Evolutionary conservation across 257 asterid species (phyloP).

Genomic region (Nicotiana undulata): DNA sequence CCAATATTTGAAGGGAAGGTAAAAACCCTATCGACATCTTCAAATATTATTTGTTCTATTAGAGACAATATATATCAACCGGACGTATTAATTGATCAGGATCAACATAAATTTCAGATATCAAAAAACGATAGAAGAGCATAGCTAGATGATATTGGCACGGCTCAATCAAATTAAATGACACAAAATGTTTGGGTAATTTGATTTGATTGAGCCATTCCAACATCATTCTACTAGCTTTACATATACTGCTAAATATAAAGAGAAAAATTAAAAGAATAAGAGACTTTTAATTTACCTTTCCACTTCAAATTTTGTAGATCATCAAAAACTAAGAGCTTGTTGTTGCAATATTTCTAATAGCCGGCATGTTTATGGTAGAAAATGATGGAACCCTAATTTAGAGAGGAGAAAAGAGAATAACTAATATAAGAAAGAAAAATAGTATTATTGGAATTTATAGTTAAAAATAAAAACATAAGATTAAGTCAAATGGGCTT

Average conservation of each 20-base stretch:
- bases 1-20: not conserved
- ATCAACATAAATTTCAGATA: not conserved
- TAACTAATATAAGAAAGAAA: not conserved
- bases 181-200: conserved; percentile 23
- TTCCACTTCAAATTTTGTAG: not conserved
- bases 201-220: conserved; percentile 56
- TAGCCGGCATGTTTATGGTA: not conserved
- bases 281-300: not conserved
- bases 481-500: not conserved
- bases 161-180: conserved; percentile 65
- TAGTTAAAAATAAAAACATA: not conserved
- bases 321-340: not conserved
- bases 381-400: not conserved
- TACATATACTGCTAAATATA: not conserved
- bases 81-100: not conserved
- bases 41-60: not conserved
- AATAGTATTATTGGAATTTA: not conserved
- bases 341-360: not conserved
- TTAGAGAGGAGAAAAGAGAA: not conserved
- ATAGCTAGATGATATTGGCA: conserved; percentile 45
- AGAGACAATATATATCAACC: not conserved
- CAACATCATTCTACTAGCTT: conserved; percentile 28
- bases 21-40: not conserved
- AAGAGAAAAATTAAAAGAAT: not conserved
- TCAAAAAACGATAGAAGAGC: not conserved